Evolutionary conservation across 192 early-diverging fungal genomes (phyloP), one percentile per base, ranked within the genome.

Genomic region (Podila epigama): DNA sequence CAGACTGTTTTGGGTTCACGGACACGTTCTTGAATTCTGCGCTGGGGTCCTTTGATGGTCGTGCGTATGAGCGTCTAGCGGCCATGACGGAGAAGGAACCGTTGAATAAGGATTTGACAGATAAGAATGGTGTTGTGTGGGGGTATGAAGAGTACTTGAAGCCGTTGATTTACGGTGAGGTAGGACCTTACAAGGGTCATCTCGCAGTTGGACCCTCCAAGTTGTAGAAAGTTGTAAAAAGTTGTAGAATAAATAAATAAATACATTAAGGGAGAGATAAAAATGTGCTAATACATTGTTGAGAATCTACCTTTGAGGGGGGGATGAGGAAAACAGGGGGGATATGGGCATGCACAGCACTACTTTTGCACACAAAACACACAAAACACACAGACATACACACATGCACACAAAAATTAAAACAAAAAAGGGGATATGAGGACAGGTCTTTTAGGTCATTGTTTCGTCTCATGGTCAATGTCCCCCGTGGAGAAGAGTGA

Each of bases 11-110:
- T 82, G 88, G 85, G 33, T 79, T 93, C 27, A 82, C 91, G 1
- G 95, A 96, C 53, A 87, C 86, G 58, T 79, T 84, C n/a, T 80
- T 96, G 28, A 87, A 94, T 73, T 91, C 90, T 39, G 89, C 92
- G 7, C 69, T 96, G 33, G 95, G 91, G 11, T 81, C 89, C 22
- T 87, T 73, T 27, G 92, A 94, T 61, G 93, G 93, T 48, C 81
- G 88, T 34, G 90, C 92, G 6, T 96, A 96, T 51, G 93, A 94
- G 52, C 42, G 68, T 0, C 36, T 81, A 53, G 62, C 73, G 3
- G 68, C 69, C 40, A 71, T 75, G 72, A 69, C 80, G 1, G 70
- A 69, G 48, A 33, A 52, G 5, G 80, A 81, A 51, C 80, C 80
- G 1, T 25, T 81, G 54, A 81, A 81, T 68, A 28, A 70, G 34